A percentile compares a stretch with the other conserved stretches of the same genome.
These are phyloP conservation scores for Geotrichum klebahnii DNA, from an alignment of 1,139 yeast genomes.

Conservation along the genomic window DNA sequence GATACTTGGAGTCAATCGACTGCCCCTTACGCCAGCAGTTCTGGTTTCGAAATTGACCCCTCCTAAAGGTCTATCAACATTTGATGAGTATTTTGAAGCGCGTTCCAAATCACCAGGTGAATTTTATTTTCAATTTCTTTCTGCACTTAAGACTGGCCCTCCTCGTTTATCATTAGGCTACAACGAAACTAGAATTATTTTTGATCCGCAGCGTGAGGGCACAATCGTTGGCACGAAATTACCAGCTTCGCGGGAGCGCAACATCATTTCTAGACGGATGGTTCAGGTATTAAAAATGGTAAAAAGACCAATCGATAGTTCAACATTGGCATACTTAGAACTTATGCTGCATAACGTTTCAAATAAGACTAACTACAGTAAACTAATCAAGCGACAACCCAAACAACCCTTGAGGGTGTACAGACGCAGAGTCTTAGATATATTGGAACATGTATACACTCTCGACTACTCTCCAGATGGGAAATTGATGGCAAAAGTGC, in stretches of 20 bases:
- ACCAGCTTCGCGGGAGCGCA: slow-evolving; percentile 26
- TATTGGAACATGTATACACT: slow-evolving; percentile 2
- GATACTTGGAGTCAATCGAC: slow-evolving; percentile 20
- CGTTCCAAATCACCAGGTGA: neutral
- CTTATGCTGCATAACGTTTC: no score
- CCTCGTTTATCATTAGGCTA: slow-evolving; percentile 19
- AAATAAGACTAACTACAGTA: no score
- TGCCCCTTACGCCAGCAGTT: slow-evolving; percentile 20
- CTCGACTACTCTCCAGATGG: neutral
- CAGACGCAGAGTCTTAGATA: slow-evolving; percentile 23
- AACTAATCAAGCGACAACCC: slow-evolving; percentile 1
- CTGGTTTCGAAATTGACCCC: slow-evolving; percentile 24
- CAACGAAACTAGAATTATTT: slow-evolving; percentile 27
- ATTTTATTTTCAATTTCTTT: slow-evolving; percentile 25
- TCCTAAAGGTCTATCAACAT: slow-evolving; percentile 22
- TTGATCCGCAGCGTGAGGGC: slow-evolving; percentile 23
- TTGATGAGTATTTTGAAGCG: slow-evolving; percentile 17
- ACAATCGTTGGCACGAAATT: slow-evolving; percentile 27
- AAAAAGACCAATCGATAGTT: slow-evolving; percentile 26
- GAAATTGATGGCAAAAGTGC: slow-evolving; percentile 17
- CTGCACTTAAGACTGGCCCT: slow-evolving; percentile 21
- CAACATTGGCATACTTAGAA: slow-evolving; percentile 24
- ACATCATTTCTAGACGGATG: slow-evolving; percentile 24
- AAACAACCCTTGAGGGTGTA: slow-evolving; percentile 21
- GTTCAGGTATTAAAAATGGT: slow-evolving; percentile 21